These are phyloP conservation scores for Phytophthora sp. DNA, from an alignment of 352 stramenopile species.

Conservation along the genomic window DNA sequence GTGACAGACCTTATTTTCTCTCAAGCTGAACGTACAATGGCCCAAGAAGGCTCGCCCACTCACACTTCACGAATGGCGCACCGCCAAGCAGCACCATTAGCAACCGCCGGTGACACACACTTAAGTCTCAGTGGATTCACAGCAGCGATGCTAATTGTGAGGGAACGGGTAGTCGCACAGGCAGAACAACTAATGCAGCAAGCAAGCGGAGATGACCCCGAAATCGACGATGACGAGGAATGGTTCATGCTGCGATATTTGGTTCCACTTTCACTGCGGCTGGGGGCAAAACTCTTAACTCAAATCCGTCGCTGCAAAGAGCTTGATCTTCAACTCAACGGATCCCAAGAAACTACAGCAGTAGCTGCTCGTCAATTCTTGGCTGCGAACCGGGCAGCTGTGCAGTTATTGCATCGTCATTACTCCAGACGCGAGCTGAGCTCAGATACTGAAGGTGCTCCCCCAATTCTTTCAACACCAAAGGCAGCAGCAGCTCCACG, in stretches of 20 bases:
- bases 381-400: constrained; percentile 32
- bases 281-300: constrained; percentile 50
- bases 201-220: constrained; percentile 21
- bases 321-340: constrained; percentile 42
- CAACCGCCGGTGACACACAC: constrained; percentile 19
- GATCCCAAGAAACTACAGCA: constrained; percentile 14
- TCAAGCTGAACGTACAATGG: constrained; percentile 47
- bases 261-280: constrained; percentile 52
- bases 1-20: constrained; percentile 70
- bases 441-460: constrained; percentile 4
- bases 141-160: constrained; percentile 62
- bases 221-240: constrained; percentile 70
- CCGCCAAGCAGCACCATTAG: constrained; percentile 26
- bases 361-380: constrained; percentile 38
- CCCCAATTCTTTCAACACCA: constrained; percentile 28
- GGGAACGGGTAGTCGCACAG: constrained; percentile 54
- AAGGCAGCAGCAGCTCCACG: constrained; percentile 25
- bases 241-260: constrained; percentile 68
- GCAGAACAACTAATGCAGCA: constrained; percentile 43
- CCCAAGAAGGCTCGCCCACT: constrained; percentile 35
- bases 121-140: constrained; percentile 53
- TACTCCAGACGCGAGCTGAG: constrained; percentile 47
- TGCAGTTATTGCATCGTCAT: constrained; percentile 62
- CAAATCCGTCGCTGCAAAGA: constrained; percentile 65
- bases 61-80: constrained; percentile 33